Conservation (phyloP, 306 rosid species). For the Prinsepia uniflora region DNA sequence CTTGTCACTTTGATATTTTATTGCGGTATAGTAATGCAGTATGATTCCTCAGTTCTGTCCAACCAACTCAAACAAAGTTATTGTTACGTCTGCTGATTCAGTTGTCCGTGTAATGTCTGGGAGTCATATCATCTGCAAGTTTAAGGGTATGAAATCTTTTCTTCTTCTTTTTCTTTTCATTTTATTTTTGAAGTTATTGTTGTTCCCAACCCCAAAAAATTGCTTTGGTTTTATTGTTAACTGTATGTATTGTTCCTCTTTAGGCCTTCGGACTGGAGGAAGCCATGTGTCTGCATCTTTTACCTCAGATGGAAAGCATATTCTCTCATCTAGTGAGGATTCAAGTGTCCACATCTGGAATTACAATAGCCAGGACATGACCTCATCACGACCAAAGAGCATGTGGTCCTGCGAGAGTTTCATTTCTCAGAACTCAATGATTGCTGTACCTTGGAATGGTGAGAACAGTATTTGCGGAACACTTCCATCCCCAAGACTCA, state of each 20-base stretch:
- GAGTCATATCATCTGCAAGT: constrained; percentile 50
- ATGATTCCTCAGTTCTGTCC: constrained; percentile 52
- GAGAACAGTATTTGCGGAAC: constrained; percentile 39
- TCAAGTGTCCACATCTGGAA: constrained; percentile 74
- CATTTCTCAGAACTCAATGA: constrained; percentile 48
- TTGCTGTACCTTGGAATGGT: constrained; percentile 87
- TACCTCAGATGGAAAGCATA: constrained; percentile 76
- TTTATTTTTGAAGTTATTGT: background rate
- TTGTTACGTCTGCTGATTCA: constrained; percentile 72
- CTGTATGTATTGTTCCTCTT: background rate
- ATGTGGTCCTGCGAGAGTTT: constrained; percentile 65
- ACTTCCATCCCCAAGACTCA: constrained; percentile 44
- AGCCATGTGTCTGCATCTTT: constrained; percentile 69
- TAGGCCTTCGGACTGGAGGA: constrained; percentile 61
- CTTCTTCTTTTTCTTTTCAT: background rate
- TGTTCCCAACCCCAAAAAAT: background rate
- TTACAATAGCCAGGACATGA: constrained; percentile 46
- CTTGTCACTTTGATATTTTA: background rate
- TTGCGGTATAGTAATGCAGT: constrained; percentile 17
- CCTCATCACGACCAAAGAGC: constrained; percentile 43
- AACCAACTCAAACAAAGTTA: constrained; percentile 48
- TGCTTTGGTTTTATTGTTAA: background rate
- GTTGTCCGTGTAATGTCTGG: constrained; percentile 50
- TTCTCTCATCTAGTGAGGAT: constrained; percentile 64
- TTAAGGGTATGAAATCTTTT: constrained; percentile 42